phyloP scores from a whole-genome alignment of 371 early-diverging fungal genomes.

The Furculomyces boomerangus region DNA sequence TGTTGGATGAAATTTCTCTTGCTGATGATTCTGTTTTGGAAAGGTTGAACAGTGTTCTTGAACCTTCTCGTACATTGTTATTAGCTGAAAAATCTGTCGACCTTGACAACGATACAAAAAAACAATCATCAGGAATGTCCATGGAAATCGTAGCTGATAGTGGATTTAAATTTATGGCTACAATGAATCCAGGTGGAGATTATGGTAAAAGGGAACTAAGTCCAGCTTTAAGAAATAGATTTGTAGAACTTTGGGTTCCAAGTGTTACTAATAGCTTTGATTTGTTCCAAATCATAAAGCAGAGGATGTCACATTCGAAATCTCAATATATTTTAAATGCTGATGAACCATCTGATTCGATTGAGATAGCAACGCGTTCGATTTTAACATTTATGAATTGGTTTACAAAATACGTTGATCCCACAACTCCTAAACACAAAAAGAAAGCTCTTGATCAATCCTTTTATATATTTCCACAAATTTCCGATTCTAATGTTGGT shows the following conservation, averaged over 20 bases:
- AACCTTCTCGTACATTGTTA: slow-evolving; percentile 74
- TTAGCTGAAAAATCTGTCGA: slow-evolving; percentile 75
- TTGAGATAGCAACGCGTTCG: slow-evolving; percentile 5
- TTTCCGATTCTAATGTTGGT: not conserved
- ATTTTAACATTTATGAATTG: slow-evolving; percentile 30
- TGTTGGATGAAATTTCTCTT: slow-evolving; percentile 99
- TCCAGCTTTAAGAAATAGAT: slow-evolving; percentile 98
- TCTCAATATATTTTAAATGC: not conserved
- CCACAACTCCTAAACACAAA: not conserved
- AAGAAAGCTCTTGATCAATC: not conserved
- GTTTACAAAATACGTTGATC: slow-evolving; percentile 21
- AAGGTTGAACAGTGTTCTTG: slow-evolving; percentile 95
- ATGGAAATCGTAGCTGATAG: slow-evolving; percentile 15
- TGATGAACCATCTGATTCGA: not conserved
- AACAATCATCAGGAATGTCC: not conserved
- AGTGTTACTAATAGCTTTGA: slow-evolving; percentile 64
- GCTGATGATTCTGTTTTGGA: slow-evolving; percentile 99
- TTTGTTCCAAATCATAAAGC: slow-evolving; percentile 50
- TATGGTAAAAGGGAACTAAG: slow-evolving; percentile 99
- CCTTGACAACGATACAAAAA: not conserved
- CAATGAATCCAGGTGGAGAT: slow-evolving; percentile 99
- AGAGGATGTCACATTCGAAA: slow-evolving; percentile 23
- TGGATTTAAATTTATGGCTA: slow-evolving; percentile 92
- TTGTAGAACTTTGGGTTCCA: slow-evolving; percentile 98
- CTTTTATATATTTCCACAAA: not conserved